phyloP scores from a whole-genome alignment of 345 rosid species.

The Balakata baccata region DNA sequence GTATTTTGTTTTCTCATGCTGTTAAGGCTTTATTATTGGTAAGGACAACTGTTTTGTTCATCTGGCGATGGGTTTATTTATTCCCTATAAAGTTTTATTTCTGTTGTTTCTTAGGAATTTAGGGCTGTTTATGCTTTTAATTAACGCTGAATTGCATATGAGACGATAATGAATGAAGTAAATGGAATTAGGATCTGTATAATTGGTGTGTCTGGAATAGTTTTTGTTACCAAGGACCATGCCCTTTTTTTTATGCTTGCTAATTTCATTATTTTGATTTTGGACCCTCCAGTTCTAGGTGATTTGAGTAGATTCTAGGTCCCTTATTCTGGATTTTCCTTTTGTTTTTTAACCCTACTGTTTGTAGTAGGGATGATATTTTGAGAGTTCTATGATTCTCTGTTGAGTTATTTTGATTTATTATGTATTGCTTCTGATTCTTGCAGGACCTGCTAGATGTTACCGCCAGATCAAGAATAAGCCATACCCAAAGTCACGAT shows the following conservation, averaged over 20 bases:
- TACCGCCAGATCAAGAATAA: constrained; percentile 64
- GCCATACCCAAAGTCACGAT: constrained; percentile 67
- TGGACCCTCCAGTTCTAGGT: not conserved
- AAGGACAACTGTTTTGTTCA: not conserved
- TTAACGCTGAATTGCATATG: not conserved
- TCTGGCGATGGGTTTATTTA: not conserved
- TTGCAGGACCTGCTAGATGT: constrained; percentile 31
- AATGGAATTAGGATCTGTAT: too few relatives aligned
- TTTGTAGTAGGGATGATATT: not conserved
- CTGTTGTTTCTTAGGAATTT: not conserved
- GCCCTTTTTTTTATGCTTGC: not conserved
- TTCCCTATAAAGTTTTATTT: not conserved
- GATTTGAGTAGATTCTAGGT: not conserved
- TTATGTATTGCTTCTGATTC: not conserved
- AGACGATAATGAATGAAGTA: too few relatives aligned
- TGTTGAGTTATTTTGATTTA: not conserved
- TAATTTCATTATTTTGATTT: not conserved
- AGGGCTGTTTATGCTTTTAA: not conserved
- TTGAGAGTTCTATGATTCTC: not conserved
- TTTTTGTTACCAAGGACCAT: too few relatives aligned
- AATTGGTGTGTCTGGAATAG: too few relatives aligned
- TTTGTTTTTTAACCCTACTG: not conserved
- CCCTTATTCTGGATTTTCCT: not conserved
- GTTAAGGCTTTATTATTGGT: not conserved
- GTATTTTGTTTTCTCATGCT: not conserved